Conservation (phyloP, 2,329 filamentous ascomycete genomes). For the Exophiala spinifera region DNA sequence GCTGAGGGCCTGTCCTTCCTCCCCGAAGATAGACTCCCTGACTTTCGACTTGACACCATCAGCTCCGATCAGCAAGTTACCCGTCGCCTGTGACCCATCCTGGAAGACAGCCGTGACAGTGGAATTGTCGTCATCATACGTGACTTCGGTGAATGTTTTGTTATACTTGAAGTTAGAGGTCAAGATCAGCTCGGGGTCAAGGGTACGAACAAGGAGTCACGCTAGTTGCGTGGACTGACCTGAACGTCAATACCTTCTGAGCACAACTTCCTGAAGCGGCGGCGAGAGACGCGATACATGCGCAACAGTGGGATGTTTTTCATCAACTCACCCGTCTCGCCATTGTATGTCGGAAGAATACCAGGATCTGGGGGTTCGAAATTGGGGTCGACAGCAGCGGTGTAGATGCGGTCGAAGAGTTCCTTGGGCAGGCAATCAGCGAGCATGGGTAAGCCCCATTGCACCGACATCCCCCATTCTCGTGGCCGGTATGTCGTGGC, state of each 20-base stretch:
- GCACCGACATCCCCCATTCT: constrained; percentile 37
- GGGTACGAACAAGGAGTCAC: too few relatives aligned
- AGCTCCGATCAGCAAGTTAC: constrained; percentile 29
- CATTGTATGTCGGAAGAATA: constrained; percentile 15
- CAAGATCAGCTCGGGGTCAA: neutral
- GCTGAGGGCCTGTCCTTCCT: constrained; percentile 21
- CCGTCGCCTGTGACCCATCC: constrained; percentile 24
- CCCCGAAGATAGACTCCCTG: constrained; percentile 20
- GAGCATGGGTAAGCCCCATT: constrained; percentile 32
- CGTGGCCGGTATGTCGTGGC: constrained; percentile 26
- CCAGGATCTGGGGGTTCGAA: constrained; percentile 28
- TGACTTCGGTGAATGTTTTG: constrained; percentile 22
- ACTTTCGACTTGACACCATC: constrained; percentile 31
- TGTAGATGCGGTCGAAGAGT: constrained; percentile 31
- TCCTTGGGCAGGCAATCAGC: constrained; percentile 28
- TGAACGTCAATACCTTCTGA: constrained; percentile 17
- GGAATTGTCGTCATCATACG: constrained; percentile 18
- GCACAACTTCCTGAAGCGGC: constrained; percentile 14
- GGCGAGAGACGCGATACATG: constrained; percentile 15
- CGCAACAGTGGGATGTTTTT: constrained; percentile 14
- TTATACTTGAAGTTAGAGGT: constrained; percentile 20
- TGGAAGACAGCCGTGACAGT: constrained; percentile 21
- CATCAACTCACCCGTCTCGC: constrained; percentile 19
- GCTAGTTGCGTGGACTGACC: neutral
- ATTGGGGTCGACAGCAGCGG: constrained; percentile 32